Conservation (phyloP, 2,329 filamentous ascomycete genomes). For the Hawksworthiomyces lignivorus region DNA sequence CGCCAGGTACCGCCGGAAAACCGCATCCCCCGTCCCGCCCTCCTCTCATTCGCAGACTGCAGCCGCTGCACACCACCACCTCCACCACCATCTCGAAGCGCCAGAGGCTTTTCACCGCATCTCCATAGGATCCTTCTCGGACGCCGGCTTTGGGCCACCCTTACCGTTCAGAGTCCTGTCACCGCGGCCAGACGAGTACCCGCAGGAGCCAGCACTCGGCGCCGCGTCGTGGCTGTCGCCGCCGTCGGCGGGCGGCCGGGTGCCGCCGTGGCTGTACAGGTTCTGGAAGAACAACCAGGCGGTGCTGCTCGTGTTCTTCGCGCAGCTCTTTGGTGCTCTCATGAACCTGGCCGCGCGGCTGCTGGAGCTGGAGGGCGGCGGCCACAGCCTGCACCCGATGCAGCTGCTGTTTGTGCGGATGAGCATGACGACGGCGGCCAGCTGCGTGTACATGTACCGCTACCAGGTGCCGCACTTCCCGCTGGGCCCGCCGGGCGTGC, state of each 20-base stretch:
- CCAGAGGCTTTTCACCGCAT: conserved; percentile 27
- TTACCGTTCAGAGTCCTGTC: conserved; percentile 10
- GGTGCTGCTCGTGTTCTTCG: conserved; percentile 61
- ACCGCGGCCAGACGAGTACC: background rate
- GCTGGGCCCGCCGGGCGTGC: conserved; percentile 58
- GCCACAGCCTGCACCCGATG: conserved; percentile 69
- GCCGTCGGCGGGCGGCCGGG: conserved; percentile 12
- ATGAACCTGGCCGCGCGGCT: conserved; percentile 81
- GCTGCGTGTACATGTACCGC: conserved; percentile 67
- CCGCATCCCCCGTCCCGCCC: background rate
- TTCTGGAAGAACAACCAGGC: conserved; percentile 64
- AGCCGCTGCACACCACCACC: background rate
- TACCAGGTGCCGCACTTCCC: conserved; percentile 60
- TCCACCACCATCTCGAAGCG: conserved; percentile 7
- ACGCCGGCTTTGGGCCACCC: conserved; percentile 18
- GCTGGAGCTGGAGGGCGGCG: conserved; percentile 59
- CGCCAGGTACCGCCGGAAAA: conserved; percentile 6
- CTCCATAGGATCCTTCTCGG: conserved; percentile 35
- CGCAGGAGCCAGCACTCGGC: background rate
- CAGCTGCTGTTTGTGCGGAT: conserved; percentile 79
- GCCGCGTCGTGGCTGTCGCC: conserved; percentile 15
- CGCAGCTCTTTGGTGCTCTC: conserved; percentile 72
- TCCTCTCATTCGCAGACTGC: background rate
- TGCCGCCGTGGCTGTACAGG: conserved; percentile 20
- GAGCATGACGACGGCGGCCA: conserved; percentile 60